Evolutionary conservation across 2,329 filamentous ascomycete genomes (phyloP).

Genomic region (Coniosporium tulheliwenetii): DNA sequence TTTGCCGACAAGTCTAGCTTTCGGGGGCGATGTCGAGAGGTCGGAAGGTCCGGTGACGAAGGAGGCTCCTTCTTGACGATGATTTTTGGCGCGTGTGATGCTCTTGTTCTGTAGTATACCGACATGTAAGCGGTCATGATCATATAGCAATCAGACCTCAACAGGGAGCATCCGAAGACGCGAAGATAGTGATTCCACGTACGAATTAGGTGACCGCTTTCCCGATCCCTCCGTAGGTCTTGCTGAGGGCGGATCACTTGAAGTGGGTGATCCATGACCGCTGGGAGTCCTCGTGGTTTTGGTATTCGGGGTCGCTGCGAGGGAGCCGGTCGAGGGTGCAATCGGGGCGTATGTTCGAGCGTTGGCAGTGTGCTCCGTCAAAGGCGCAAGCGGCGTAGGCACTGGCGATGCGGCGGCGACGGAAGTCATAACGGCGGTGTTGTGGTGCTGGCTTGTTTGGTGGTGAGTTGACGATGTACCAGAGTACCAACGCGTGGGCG

Average conservation of each 20-base stretch:
- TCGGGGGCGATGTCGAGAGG: slow-evolving; percentile 58
- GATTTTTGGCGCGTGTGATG: slow-evolving; percentile 53
- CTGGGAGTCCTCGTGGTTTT: slow-evolving; percentile 15
- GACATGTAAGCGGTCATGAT: too few species aligned
- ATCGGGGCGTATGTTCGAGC: slow-evolving; percentile 28
- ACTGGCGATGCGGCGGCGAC: slow-evolving; percentile 26
- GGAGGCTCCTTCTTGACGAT: slow-evolving; percentile 87
- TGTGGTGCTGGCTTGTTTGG: background rate
- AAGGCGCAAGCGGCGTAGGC: slow-evolving; percentile 19
- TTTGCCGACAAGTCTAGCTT: slow-evolving; percentile 56
- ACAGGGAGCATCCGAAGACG: too few species aligned
- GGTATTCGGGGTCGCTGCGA: slow-evolving; percentile 18
- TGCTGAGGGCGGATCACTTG: slow-evolving; percentile 7
- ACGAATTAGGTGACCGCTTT: slow-evolving; percentile 38
- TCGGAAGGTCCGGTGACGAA: slow-evolving; percentile 62
- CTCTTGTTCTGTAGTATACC: slow-evolving; percentile 30
- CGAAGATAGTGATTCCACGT: slow-evolving; percentile 12
- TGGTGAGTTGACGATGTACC: too few species aligned
- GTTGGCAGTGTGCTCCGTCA: slow-evolving; percentile 19
- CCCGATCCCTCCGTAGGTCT: slow-evolving; percentile 16
- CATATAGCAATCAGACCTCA: too few species aligned
- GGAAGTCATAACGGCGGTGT: slow-evolving; percentile 25
- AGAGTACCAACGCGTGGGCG: too few species aligned
- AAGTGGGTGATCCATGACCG: slow-evolving; percentile 14
- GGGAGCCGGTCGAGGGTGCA: slow-evolving; percentile 24